Percentiles rank a stretch among this genome's conserved stretches.
Conservation (phyloP, 2,329 filamentous ascomycete species). For the Aspergillus fructus region DNA sequence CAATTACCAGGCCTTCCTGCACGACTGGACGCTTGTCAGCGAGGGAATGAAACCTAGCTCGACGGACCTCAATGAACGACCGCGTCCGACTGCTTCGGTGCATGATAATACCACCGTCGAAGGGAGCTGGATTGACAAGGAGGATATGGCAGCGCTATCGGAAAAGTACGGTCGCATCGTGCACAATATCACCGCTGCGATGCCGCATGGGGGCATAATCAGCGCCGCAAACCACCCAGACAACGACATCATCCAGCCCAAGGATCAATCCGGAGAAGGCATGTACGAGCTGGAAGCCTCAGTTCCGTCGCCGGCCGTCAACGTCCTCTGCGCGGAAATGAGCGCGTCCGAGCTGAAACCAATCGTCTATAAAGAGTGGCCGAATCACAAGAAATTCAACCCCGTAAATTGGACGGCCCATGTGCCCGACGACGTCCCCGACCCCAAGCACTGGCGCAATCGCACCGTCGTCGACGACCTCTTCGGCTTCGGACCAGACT, state of each 20-base stretch:
- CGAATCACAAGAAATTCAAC: constrained; percentile 35
- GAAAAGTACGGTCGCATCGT: constrained; percentile 57
- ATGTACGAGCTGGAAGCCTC: constrained; percentile 68
- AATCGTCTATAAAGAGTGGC: constrained; percentile 65
- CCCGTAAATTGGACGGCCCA: constrained; percentile 26
- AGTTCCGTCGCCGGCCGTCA: constrained; percentile 68
- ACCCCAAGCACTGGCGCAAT: constrained; percentile 50
- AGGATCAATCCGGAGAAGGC: constrained; percentile 63
- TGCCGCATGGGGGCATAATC: constrained; percentile 72
- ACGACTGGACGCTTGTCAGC: constrained; percentile 53
- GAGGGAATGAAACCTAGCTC: constrained; percentile 44
- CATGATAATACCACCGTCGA: constrained; percentile 71
- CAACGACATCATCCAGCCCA: constrained; percentile 71
- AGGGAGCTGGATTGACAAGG: constrained; percentile 66
- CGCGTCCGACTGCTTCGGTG: constrained; percentile 61
- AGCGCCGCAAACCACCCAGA: constrained; percentile 59
- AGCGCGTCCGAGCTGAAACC: constrained; percentile 59
- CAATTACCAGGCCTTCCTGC: constrained; percentile 64
- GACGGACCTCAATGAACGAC: constrained; percentile 50
- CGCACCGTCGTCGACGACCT: constrained; percentile 65
- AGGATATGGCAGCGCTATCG: constrained; percentile 55
- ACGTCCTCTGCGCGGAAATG: constrained; percentile 72
- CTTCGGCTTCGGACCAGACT: constrained; percentile 64
- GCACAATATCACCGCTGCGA: constrained; percentile 74
- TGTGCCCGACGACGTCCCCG: constrained; percentile 34